These are phyloP conservation scores for Irineochytrium annulatum DNA, from an alignment of 192 early-diverging fungal species.

Conservation along the genomic window DNA sequence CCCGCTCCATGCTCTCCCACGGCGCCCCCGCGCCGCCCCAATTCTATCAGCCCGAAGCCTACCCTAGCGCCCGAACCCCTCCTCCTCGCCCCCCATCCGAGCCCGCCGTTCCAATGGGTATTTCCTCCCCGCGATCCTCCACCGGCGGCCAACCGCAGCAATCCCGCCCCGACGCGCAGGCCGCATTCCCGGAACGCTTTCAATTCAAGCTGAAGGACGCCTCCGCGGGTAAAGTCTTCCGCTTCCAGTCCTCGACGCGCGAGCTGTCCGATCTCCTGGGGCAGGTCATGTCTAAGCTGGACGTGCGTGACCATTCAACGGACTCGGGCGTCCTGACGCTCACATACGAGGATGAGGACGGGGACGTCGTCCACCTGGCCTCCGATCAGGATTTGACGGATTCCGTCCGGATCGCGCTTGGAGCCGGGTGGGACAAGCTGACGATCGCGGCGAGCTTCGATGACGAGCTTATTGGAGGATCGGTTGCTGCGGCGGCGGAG, in stretches of 20 bases:
- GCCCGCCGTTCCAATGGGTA: neutral
- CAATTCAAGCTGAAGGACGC: slow-evolving; percentile 32
- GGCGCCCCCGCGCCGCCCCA: too few relatives aligned
- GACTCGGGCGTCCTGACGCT: slow-evolving; percentile 1
- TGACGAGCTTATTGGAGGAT: too few relatives aligned
- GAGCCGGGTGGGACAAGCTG: slow-evolving; percentile 69
- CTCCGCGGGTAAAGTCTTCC: slow-evolving; percentile 16
- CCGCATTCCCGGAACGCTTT: neutral
- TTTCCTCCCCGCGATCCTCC: neutral
- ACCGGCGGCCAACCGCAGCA: neutral
- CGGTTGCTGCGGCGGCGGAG: too few relatives aligned
- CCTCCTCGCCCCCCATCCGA: too few relatives aligned
- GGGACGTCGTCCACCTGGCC: slow-evolving; percentile 80
- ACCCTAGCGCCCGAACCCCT: too few relatives aligned
- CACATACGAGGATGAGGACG: slow-evolving; percentile 88
- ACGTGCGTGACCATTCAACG: neutral
- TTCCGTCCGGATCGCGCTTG: slow-evolving; percentile 74
- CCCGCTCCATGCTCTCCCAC: too few relatives aligned
- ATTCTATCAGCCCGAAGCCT: too few relatives aligned
- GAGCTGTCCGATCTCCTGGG: neutral
- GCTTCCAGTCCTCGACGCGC: slow-evolving; percentile 20
- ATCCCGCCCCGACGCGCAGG: neutral
- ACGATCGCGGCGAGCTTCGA: too few relatives aligned
- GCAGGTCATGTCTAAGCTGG: neutral
- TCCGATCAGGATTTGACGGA: slow-evolving; percentile 80